Percentiles rank a stretch among this genome's conserved stretches.
Evolutionary conservation across 2,329 filamentous ascomycete genomes (phyloP).

Genomic region (Arthrobotrys iridis): DNA sequence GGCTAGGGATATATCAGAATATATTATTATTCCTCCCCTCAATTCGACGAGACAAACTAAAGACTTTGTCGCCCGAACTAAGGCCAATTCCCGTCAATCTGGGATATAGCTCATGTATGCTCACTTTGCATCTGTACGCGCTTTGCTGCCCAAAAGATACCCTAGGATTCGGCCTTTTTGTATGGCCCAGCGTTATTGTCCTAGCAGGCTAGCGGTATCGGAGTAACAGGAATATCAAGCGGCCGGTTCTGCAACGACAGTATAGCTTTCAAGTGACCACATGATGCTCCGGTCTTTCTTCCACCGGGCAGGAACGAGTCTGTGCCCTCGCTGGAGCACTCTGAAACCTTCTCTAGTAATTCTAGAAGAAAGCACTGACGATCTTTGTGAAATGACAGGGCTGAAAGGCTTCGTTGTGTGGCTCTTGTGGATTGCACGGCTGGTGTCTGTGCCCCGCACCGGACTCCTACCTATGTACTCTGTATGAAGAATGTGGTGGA

Average conservation of each 20-base stretch:
- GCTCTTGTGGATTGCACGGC: constrained; percentile 34
- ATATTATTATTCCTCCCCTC: constrained; percentile 29
- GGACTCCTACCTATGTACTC: background rate
- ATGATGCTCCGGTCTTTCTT: constrained; percentile 4
- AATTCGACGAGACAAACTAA: constrained; percentile 1
- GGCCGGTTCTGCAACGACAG: background rate
- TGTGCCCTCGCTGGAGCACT: constrained; percentile 38
- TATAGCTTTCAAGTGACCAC: background rate
- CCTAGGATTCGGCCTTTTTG: constrained; percentile 20
- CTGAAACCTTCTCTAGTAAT: constrained; percentile 51
- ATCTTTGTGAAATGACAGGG: constrained; percentile 51
- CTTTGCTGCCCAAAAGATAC: constrained; percentile 16
- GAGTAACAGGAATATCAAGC: constrained; percentile 3
- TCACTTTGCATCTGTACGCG: constrained; percentile 43
- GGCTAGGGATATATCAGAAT: constrained; percentile 41
- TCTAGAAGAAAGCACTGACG: constrained; percentile 51
- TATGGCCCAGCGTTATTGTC: constrained; percentile 13
- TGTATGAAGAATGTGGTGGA: constrained; percentile 20
- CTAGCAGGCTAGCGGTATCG: constrained; percentile 30
- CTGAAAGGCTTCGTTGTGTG: constrained; percentile 47
- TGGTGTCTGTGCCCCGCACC: constrained; percentile 51
- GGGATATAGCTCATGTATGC: constrained; percentile 53
- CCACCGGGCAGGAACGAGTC: constrained; percentile 17
- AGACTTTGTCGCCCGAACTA: constrained; percentile 32
- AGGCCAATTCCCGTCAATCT: constrained; percentile 41